Base-by-base conservation (phyloP, 2,329 filamentous ascomycete genomes). In the Sporothrix pallida region DNA sequence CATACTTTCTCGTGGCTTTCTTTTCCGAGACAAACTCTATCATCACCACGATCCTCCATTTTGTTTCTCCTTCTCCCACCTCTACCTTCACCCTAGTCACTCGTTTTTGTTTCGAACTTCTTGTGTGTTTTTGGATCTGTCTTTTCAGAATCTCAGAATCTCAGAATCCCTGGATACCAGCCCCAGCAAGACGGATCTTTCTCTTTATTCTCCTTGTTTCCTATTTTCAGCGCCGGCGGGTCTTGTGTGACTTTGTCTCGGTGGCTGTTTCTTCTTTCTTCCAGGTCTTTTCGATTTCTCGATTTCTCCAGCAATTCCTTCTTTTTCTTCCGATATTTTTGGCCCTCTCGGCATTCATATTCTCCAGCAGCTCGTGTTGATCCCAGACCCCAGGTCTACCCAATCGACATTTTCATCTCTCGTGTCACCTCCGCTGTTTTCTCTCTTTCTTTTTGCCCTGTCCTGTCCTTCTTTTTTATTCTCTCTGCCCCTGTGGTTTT, bases 211-310 rank as follows among this genome's bases (percentile, higher is more conserved):
- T 63, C 13, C 13, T 31, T 44, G n/a, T 12, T 37, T 54, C 44
- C 23, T 7, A 9, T 42, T 12, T 67, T 48, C 62, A 67, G 54
- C 54, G 7, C 56, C 37, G 17, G 52, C 68, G 37, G 52, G 52
- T 46, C 68, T 37, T 70, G 68, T 70, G 50, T 31, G 17, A 70
- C 68, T 26, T 52, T 58, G 68, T 70, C n/a, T 58, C 52, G 62
- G 68, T 52, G 65, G 46, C 46, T 17, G 23, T 52, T 50, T 52
- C 7, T 48, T 69, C 26, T 52, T 50, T 52, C 7, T 48, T 69
- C 26, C 26, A 23, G n/a, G 42, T 10, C 13, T 68, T 26, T 20
- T n/a, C 31, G 15, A 8, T 62, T 42, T 37, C 31, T 23, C 10
- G 23, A 20, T 15, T n/a, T 65, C 62, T 65, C 15, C 44, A 17